Percentiles rank a stretch among this genome's conserved stretches.
phyloP scores from a whole-genome alignment of 78 protist genomes.

The Pelomyxa schiedti region DNA sequence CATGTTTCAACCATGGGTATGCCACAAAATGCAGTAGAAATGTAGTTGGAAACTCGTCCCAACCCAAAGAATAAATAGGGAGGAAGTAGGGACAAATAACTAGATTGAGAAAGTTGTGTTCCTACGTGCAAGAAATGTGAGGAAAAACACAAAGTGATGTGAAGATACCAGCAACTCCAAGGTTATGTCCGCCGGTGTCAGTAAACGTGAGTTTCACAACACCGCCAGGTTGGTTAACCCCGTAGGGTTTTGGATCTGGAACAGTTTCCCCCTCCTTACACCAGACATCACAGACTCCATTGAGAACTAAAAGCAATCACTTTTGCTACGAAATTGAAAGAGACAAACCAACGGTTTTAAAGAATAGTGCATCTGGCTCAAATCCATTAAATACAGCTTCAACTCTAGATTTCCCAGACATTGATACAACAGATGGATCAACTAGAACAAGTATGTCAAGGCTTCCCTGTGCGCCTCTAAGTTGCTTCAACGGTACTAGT shows the following conservation, averaged over 20 bases:
- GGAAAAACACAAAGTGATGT: background rate
- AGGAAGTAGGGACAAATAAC: constrained; percentile 30
- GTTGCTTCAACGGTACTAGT: background rate
- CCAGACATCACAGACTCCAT: constrained; percentile 52
- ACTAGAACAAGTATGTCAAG: background rate
- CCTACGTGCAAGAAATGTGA: constrained; percentile 19
- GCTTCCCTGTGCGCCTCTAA: constrained; percentile 6
- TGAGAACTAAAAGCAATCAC: background rate
- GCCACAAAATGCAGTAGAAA: constrained; percentile 38
- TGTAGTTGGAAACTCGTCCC: constrained; percentile 40
- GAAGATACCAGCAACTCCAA: background rate
- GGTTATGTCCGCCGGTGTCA: constrained; percentile 28
- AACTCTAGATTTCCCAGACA: background rate
- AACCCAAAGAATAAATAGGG: constrained; percentile 51
- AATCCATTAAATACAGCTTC: constrained; percentile 22
- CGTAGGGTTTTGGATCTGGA: constrained; percentile 44
- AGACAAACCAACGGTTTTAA: constrained; percentile 37
- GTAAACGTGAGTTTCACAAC: constrained; percentile 28
- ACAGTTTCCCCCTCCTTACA: constrained; percentile 29
- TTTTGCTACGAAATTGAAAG: background rate
- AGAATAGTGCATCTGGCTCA: constrained; percentile 47
- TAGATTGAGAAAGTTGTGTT: constrained; percentile 29
- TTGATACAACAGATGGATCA: background rate
- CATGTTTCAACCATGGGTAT: constrained; percentile 34
- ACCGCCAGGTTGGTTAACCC: constrained; percentile 53